Evolutionary conservation across 208 protist genomes (phyloP).

Genomic region (Wallacemonas sp.): DNA sequence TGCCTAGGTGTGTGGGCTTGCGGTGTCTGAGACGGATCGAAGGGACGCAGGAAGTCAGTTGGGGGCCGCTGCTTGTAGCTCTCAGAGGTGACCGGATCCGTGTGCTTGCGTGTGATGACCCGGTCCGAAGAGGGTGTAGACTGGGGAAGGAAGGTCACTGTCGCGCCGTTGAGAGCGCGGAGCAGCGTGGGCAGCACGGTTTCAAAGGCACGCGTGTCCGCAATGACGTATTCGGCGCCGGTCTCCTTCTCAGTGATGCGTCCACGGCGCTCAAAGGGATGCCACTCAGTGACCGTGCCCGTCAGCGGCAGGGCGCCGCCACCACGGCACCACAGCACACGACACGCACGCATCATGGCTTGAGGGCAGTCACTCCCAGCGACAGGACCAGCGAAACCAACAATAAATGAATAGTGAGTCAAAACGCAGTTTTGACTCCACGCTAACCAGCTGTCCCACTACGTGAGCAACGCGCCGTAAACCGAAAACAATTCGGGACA

Average conservation of each 20-base stretch:
- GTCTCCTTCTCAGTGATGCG: constrained; percentile 51
- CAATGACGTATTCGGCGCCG: constrained; percentile 51
- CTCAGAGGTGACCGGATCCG: constrained; percentile 53
- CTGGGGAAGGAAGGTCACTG: constrained; percentile 50
- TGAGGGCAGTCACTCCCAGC: not conserved
- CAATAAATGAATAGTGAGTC: not conserved
- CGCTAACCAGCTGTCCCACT: no score
- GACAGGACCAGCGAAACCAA: not conserved
- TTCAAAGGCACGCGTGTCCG: constrained; percentile 81
- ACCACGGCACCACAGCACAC: not conserved
- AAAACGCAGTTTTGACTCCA: no score
- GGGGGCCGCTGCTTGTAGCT: constrained; percentile 63
- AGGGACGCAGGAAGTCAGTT: constrained; percentile 50
- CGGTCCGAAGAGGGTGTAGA: constrained; percentile 20
- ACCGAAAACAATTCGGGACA: constrained; percentile 7
- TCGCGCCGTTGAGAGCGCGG: constrained; percentile 55
- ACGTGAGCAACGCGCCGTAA: not conserved
- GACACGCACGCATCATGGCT: not conserved
- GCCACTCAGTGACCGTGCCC: constrained; percentile 65
- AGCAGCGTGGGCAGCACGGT: constrained; percentile 78
- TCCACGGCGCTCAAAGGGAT: constrained; percentile 77
- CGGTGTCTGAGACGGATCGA: constrained; percentile 1
- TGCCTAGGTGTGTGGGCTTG: no score
- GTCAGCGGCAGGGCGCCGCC: not conserved
- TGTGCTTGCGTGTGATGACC: constrained; percentile 70